These are phyloP conservation scores for Guadua angustifolia DNA, from an alignment of 176 grass and related monocot genomes.

Conservation along the genomic window DNA sequence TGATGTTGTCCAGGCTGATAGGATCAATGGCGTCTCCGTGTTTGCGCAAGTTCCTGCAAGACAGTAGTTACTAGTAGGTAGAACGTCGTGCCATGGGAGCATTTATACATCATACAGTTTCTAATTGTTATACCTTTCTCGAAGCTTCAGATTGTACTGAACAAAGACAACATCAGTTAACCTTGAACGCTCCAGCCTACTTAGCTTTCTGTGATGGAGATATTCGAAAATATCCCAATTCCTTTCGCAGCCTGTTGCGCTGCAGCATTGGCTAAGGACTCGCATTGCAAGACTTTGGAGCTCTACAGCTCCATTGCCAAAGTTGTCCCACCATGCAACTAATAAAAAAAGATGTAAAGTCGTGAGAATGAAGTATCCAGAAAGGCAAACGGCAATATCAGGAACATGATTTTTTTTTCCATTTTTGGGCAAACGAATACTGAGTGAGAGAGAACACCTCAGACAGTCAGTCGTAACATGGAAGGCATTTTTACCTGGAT, in stretches of 20 bases:
- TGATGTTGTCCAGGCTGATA: constrained; percentile 58
- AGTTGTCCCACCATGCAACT: constrained; percentile 73
- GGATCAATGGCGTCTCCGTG: constrained; percentile 37
- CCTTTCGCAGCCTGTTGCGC: constrained; percentile 60
- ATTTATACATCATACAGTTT: background rate
- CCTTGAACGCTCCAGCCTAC: constrained; percentile 53
- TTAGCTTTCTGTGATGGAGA: constrained; percentile 55
- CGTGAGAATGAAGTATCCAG: background rate
- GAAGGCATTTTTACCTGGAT: constrained; percentile 46
- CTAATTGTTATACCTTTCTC: constrained; percentile 43
- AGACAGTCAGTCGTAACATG: background rate
- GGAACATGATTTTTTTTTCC: background rate
- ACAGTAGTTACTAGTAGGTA: constrained; percentile 3
- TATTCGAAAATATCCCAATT: constrained; percentile 54
- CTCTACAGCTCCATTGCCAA: constrained; percentile 57
- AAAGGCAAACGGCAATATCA: background rate
- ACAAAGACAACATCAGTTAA: constrained; percentile 45
- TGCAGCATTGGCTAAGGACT: constrained; percentile 66
- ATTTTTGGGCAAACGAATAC: background rate
- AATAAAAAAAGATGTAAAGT: constrained; percentile 37
- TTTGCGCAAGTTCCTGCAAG: constrained; percentile 45
- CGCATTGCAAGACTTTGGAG: constrained; percentile 59
- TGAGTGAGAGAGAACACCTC: background rate
- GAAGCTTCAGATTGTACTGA: constrained; percentile 60
- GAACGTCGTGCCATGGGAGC: background rate